Conservation (phyloP, 441 rosid species). For the Pelargonium cotyledonis region DNA sequence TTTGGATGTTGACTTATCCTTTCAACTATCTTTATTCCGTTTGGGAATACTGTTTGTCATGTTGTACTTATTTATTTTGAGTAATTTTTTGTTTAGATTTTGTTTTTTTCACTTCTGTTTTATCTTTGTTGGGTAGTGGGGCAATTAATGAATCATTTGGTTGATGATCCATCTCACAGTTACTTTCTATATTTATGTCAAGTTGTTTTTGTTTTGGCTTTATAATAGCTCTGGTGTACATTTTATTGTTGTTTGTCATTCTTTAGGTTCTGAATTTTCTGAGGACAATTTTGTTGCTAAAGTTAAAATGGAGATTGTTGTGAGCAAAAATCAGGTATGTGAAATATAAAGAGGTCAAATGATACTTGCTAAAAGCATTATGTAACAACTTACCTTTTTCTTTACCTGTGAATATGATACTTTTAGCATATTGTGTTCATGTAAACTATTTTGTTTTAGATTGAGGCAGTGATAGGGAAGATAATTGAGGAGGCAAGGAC, state of each 20-base stretch:
- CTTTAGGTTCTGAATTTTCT: constrained; percentile 77
- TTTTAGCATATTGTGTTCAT: not conserved
- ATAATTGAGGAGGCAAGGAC: constrained; percentile 74
- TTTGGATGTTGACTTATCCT: not conserved
- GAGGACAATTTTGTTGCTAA: constrained; percentile 85
- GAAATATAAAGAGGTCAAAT: constrained; percentile 6
- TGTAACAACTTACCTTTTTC: not conserved
- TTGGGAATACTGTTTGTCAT: not conserved
- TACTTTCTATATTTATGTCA: not conserved
- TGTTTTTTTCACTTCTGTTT: not conserved
- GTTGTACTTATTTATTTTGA: not conserved
- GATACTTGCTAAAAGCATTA: constrained; percentile 2
- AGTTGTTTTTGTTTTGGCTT: not conserved
- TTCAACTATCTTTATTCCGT: not conserved
- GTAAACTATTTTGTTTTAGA: constrained; percentile 33
- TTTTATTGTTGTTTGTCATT: constrained; percentile 15
- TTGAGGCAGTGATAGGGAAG: constrained; percentile 66
- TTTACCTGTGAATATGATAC: not conserved
- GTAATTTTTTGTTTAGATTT: not conserved
- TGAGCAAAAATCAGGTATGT: constrained; percentile 69
- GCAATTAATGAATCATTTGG: not conserved
- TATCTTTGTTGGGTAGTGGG: not conserved
- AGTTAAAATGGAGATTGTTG: constrained; percentile 85
- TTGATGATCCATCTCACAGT: not conserved
- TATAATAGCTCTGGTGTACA: not conserved